Base-by-base conservation (phyloP, 1,284 basidiomycete species). In the Melampsora americana region DNA sequence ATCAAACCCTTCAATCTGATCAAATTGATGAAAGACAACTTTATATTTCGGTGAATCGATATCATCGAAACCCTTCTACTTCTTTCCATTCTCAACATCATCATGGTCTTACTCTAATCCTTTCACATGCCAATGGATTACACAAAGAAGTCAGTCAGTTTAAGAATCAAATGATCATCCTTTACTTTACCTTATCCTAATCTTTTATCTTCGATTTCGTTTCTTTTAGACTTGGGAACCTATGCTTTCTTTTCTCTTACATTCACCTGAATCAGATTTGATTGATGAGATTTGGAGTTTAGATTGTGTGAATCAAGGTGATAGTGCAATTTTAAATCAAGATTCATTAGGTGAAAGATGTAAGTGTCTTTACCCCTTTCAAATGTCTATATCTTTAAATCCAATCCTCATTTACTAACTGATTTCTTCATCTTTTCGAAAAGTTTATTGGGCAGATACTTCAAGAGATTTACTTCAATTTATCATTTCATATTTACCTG, bases 71-170 rank as follows among this genome's bases (percentile, higher is more conserved):
- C 32, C 80, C 77, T 18, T 79, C 79, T 48, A 50, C 70, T 73
- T 42, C 70, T 78, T 42, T 12, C 11, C 39, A 53, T 11, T 60
- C 53, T 23, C n/a, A 35, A n/a, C 80, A 79, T 20, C 80, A 71
- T 44, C 78, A 79, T 0, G 87, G 88, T 0, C 56, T 90, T 50
- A 92, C 90, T 0, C 83, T 93, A 53, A 86, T 93, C 77, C 83
- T 90, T 60, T 86, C 87, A 9, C 92, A 93, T 80, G 91, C 90
- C 0, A 93, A 90, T 82, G 92, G 92, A 9, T 89, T 93, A 79
- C 88, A 88, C 78, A 93, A 93, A 83, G 90, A 92, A 87, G 91
- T 88, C 75, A 78, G 61, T 18, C n/a, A n/a, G n/a, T n/a, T n/a
- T n/a, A n/a, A n/a, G 16, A 56, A 26, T 35, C 35, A 20, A 4